Evolutionary conservation across 129 eudicot species (phyloP).

Genomic region (Tagetes erecta): DNA sequence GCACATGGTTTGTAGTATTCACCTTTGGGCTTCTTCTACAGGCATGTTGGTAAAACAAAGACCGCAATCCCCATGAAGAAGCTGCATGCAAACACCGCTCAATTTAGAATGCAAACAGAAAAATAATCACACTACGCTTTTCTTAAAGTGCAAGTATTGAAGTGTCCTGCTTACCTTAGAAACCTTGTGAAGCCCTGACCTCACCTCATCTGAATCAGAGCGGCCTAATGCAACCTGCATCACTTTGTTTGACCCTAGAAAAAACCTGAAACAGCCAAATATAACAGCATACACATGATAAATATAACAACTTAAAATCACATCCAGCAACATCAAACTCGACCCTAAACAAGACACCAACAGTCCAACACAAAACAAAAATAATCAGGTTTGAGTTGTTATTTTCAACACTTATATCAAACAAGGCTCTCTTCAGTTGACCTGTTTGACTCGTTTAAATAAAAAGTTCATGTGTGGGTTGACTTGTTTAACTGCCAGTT

Average conservation of each 20-base stretch:
- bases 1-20: not conserved
- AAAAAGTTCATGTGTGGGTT: not conserved
- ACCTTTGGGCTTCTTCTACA: slow-evolving; percentile 69
- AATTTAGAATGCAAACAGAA: slow-evolving; percentile 1
- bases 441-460: not conserved
- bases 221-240: slow-evolving; percentile 95
- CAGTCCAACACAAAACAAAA: not conserved
- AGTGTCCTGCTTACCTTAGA: slow-evolving; percentile 50
- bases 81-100: slow-evolving; percentile 44
- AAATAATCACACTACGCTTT: not conserved
- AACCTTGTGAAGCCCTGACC: slow-evolving; percentile 74
- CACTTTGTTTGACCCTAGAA: slow-evolving; percentile 94
- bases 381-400: not conserved
- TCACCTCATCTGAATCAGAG: slow-evolving; percentile 70
- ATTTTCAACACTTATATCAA: not conserved
- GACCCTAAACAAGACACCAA: not conserved
- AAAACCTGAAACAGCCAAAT: slow-evolving; percentile 49
- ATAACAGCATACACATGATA: not conserved
- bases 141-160: not conserved
- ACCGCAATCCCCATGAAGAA: slow-evolving; percentile 88
- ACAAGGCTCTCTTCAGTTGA: not conserved
- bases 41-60: slow-evolving; percentile 76
- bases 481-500: not conserved
- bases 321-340: not conserved
- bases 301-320: not conserved